Percentiles rank a stretch among this genome's conserved stretches.
These are phyloP conservation scores for Glaciozyma antarctica DNA, from an alignment of 768 basidiomycete species.

Conservation along the genomic window DNA sequence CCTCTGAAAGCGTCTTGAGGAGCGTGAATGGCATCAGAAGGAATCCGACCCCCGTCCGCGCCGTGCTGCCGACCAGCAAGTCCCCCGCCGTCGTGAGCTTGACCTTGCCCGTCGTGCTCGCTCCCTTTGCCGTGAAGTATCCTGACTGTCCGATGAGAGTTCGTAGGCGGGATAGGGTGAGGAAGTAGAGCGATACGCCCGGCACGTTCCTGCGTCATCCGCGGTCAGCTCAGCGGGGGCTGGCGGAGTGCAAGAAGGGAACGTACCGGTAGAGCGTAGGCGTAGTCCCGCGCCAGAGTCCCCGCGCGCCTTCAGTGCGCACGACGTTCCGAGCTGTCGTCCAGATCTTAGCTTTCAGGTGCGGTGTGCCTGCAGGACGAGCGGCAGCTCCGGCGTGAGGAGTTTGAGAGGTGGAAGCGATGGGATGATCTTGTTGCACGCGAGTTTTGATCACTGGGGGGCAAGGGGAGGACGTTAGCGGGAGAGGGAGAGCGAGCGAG, in stretches of 20 bases:
- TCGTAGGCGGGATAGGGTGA: constrained; percentile 41
- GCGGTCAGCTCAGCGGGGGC: background rate
- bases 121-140: constrained; percentile 34
- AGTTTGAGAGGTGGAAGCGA: background rate
- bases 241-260: too few species aligned
- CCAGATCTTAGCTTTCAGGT: constrained; percentile 9
- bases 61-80: constrained; percentile 41
- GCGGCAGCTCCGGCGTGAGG: background rate
- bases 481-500: too few species aligned
- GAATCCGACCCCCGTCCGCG: constrained; percentile 42
- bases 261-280: constrained; percentile 30
- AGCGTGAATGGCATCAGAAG: constrained; percentile 43
- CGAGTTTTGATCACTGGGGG: constrained; percentile 29
- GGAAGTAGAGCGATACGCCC: constrained; percentile 44
- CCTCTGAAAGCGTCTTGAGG: constrained; percentile 43
- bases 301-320: constrained; percentile 9
- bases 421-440: constrained; percentile 19
- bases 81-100: constrained; percentile 41
- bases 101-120: constrained; percentile 32
- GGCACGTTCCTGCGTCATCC: constrained; percentile 41
- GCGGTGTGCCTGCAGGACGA: background rate
- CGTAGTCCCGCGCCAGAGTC: constrained; percentile 27
- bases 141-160: constrained; percentile 35
- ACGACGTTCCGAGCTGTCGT: constrained; percentile 15
- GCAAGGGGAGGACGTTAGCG: background rate